Evolutionary conservation across 2,329 filamentous ascomycete species (phyloP).

Genomic region (Exophiala lecanii-corni): DNA sequence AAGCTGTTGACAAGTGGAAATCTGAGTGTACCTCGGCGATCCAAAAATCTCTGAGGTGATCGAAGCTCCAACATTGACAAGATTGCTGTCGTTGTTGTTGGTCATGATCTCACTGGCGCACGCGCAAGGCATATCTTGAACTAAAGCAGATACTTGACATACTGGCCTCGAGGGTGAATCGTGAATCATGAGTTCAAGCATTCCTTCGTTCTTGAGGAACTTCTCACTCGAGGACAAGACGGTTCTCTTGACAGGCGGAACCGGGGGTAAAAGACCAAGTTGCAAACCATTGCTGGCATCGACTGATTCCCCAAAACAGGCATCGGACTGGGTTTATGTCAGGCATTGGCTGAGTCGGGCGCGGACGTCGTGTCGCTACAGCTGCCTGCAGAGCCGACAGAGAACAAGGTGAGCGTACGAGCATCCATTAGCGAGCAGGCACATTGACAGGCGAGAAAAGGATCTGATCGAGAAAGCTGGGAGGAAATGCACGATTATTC

Average conservation of each 20-base stretch:
- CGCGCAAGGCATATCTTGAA: no score
- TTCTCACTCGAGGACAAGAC: slow-evolving; percentile 6
- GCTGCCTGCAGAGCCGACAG: neutral
- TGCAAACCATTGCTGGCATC: no score
- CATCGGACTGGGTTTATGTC: slow-evolving; percentile 5
- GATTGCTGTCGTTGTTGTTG: no score
- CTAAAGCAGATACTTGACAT: no score
- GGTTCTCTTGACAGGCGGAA: slow-evolving; percentile 1
- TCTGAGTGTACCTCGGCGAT: no score
- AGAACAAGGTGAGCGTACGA: neutral
- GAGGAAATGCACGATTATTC: slow-evolving; percentile 5
- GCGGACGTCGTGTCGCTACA: slow-evolving; percentile 6
- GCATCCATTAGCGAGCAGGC: neutral
- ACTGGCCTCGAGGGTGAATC: no score
- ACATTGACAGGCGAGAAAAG: neutral
- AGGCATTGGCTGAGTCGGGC: slow-evolving; percentile 5
- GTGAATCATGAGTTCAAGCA: neutral
- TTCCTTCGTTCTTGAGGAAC: neutral
- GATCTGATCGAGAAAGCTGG: slow-evolving; percentile 4
- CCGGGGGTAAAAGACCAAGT: slow-evolving; percentile 2
- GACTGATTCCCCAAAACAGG: no score
- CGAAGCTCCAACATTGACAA: no score
- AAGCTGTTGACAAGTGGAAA: no score
- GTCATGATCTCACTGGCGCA: no score
- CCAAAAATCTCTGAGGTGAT: no score